Evolutionary conservation across 352 stramenopile genomes (phyloP).

Genomic region (Phytopythium mirpurense): DNA sequence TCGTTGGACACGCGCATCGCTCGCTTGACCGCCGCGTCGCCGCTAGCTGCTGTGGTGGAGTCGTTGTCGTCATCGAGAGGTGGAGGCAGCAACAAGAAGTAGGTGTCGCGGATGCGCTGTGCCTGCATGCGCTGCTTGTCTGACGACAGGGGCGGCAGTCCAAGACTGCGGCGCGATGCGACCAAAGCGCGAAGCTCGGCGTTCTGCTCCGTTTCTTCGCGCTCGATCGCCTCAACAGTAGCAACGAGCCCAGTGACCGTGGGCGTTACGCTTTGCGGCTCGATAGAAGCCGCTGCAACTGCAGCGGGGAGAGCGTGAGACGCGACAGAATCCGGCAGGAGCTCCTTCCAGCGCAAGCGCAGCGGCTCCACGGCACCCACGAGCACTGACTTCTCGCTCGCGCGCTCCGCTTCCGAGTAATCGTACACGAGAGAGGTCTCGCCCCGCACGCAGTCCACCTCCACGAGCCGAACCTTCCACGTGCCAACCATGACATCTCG

Average conservation of each 20-base stretch:
- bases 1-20: slow-evolving; percentile 22
- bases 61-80: not conserved
- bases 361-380: slow-evolving; percentile 31
- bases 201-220: slow-evolving; percentile 4
- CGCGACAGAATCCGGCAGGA: slow-evolving; percentile 42
- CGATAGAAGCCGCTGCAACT: not conserved
- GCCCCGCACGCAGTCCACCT: slow-evolving; percentile 39
- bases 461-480: slow-evolving; percentile 51
- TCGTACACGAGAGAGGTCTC: slow-evolving; percentile 58
- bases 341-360: slow-evolving; percentile 33
- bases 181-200: slow-evolving; percentile 6
- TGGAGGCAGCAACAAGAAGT: slow-evolving; percentile 21
- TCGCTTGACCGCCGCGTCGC: not conserved
- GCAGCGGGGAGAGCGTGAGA: slow-evolving; percentile 14
- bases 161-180: not conserved
- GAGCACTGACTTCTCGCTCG: slow-evolving; percentile 9
- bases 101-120: slow-evolving; percentile 19
- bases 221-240: not conserved
- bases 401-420: slow-evolving; percentile 32
- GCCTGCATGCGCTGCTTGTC: slow-evolving; percentile 24
- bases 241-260: not conserved
- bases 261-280: not conserved
- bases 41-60: not conserved
- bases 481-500: slow-evolving; percentile 43
- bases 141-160: slow-evolving; percentile 1